Evolutionary conservation across 345 rosid genomes (phyloP), one percentile per base, ranked within the genome.

Genomic region (Salix brachista): DNA sequence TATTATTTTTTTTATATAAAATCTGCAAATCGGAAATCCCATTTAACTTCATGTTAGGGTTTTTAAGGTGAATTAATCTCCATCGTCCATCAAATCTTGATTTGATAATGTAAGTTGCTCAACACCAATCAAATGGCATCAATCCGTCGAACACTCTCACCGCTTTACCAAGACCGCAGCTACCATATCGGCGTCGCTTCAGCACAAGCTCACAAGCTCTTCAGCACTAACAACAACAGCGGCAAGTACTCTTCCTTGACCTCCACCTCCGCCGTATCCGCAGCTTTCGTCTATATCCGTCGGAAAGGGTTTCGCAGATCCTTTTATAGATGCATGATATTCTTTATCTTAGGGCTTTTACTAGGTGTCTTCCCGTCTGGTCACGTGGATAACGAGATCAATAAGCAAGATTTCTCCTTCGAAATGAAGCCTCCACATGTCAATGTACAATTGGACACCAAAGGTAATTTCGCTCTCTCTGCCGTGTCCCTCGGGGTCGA

Each of bases 81-180:
- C 4, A 18, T 23, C 78, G 32, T 30, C 65, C 28, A 23, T 23
- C 26, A n/a, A 21, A 46, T 61, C 23, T 6, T 9, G 70, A 72
- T 72, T 68, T 70, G 79, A 76, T 77, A 80, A 83, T 81, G 83
- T 86, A 64, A 76, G 18, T 69, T 41, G 25, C 4, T 26, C 28
- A 10, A 46, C 16, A 25, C 4, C 25, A 12, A 75, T 82, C 72
- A 44, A 69, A 93, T 93, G 99, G 97, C 96, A 42, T 95, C 99
- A 25, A 73, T 91, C 86, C 92, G 99, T 70, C 90, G 99, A 77
- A 90, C 98, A 70, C 91, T 91, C 67, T 95, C 99, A 52, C 97
- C 96, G 65, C 87, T 89, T 2, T 76, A 82, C 78, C 91, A 80
- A 71, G 92, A 91, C 79, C 95, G 95, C 21, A 68, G 85, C 0